Evolutionary conservation across 805 yeast genomes (phyloP).

Genomic region (Wickerhamomyces mucosus): DNA sequence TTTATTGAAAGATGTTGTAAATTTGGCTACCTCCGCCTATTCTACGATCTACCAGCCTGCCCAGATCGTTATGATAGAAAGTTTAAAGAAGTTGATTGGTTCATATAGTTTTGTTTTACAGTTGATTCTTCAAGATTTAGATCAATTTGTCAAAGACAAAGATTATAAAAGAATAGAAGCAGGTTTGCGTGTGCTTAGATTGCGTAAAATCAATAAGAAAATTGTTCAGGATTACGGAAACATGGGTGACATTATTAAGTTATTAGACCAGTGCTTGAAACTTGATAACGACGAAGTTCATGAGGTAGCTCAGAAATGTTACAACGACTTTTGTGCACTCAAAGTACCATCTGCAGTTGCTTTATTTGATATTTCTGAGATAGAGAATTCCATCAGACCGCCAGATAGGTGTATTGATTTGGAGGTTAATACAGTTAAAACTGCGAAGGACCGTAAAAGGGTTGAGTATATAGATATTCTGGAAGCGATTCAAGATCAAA

Average conservation of each 20-base stretch:
- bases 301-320: slow-evolving; percentile 42
- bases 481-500: slow-evolving; percentile 29
- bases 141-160: slow-evolving; percentile 36
- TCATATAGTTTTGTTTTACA: slow-evolving; percentile 48
- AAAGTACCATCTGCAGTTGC: slow-evolving; percentile 47
- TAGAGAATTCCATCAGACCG: slow-evolving; percentile 41
- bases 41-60: slow-evolving; percentile 63
- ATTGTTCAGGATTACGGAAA: slow-evolving; percentile 49
- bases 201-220: slow-evolving; percentile 48
- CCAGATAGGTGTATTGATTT: slow-evolving; percentile 47
- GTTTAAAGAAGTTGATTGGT: slow-evolving; percentile 62
- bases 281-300: slow-evolving; percentile 49
- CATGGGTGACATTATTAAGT: slow-evolving; percentile 34
- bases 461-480: slow-evolving; percentile 30
- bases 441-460: slow-evolving; percentile 57
- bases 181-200: slow-evolving; percentile 46
- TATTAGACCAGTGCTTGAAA: slow-evolving; percentile 44
- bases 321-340: slow-evolving; percentile 32
- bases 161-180: slow-evolving; percentile 54
- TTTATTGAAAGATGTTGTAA: slow-evolving; percentile 56
- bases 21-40: slow-evolving; percentile 59
- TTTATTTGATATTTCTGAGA: slow-evolving; percentile 32
- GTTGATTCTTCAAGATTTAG: slow-evolving; percentile 37
- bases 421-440: slow-evolving; percentile 48
- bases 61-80: slow-evolving; percentile 53